A percentile compares a stretch with the other conserved stretches of the same genome.
phyloP scores from a whole-genome alignment of 1,139 yeast species.

The Spathaspora sp. region DNA sequence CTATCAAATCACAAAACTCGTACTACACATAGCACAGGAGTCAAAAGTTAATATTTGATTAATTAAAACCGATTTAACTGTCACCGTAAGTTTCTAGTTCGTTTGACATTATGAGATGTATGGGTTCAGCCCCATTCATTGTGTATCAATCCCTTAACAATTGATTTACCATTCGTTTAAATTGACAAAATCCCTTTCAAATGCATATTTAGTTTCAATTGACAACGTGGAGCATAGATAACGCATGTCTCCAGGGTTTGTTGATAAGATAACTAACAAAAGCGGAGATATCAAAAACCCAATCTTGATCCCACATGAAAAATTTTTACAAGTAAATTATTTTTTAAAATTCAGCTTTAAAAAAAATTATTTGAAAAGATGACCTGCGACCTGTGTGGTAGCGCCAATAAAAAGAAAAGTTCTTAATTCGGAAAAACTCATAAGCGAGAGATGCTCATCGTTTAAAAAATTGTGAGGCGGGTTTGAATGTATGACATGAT shows the following conservation, averaged over 20 bases:
- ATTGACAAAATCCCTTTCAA: no score
- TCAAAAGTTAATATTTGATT: not conserved
- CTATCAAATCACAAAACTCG: not conserved
- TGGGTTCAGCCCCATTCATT: not conserved
- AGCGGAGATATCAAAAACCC: no score
- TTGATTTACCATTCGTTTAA: no score
- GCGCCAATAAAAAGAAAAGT: no score
- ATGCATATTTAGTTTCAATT: not conserved
- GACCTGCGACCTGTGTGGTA: no score
- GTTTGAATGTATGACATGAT: no score
- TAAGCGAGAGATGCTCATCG: no score
- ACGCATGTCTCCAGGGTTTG: not conserved
- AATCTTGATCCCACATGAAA: no score
- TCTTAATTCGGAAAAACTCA: no score
- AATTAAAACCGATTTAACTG: constrained; percentile 2
- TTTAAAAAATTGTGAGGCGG: no score
- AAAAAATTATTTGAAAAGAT: no score
- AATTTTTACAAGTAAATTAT: not conserved
- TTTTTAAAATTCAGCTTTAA: not conserved
- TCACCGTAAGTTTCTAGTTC: constrained; percentile 1
- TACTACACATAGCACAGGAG: constrained; percentile 3
- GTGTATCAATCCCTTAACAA: not conserved
- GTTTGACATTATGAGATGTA: not conserved
- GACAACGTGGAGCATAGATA: not conserved
- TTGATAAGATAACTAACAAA: not conserved